Percentiles rank a stretch among this genome's conserved stretches.
Evolutionary conservation across 1,284 basidiomycete genomes (phyloP).

Genomic region (Pholiota adiposa): DNA sequence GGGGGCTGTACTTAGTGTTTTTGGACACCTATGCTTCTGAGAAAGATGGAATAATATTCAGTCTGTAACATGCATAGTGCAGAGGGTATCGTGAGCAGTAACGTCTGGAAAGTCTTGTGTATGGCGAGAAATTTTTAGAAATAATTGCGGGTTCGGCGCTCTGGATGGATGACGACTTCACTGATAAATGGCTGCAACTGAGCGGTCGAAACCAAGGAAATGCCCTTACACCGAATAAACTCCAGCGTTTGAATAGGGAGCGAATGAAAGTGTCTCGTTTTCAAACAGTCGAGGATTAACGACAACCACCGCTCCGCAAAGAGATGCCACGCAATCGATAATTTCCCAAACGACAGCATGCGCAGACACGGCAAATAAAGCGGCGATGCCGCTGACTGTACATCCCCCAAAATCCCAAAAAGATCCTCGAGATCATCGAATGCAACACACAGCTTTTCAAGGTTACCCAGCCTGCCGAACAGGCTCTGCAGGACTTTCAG

Average conservation of each 20-base stretch:
- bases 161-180: conserved; percentile 16
- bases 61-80: neutral
- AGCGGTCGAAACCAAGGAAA: conserved; percentile 10
- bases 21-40: too few species aligned
- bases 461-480: conserved; percentile 15
- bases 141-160: neutral
- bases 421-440: conserved; percentile 32
- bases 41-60: too few species aligned
- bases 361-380: conserved; percentile 24
- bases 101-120: too few species aligned
- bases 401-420: conserved; percentile 21
- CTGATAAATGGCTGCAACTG: conserved; percentile 17
- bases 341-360: conserved; percentile 30
- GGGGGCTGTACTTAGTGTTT: neutral
- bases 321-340: conserved; percentile 32
- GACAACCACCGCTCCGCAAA: conserved; percentile 30
- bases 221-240: conserved; percentile 29
- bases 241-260: conserved; percentile 23
- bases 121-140: conserved; percentile 3
- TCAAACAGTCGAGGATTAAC: conserved; percentile 13
- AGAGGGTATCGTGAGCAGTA: neutral
- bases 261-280: conserved; percentile 16
- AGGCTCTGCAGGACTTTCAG: conserved; percentile 21
- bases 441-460: conserved; percentile 28
- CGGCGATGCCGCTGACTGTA: neutral